Conservation (phyloP, 2,329 filamentous ascomycete species). For the Leptographium radiaticola region DNA sequence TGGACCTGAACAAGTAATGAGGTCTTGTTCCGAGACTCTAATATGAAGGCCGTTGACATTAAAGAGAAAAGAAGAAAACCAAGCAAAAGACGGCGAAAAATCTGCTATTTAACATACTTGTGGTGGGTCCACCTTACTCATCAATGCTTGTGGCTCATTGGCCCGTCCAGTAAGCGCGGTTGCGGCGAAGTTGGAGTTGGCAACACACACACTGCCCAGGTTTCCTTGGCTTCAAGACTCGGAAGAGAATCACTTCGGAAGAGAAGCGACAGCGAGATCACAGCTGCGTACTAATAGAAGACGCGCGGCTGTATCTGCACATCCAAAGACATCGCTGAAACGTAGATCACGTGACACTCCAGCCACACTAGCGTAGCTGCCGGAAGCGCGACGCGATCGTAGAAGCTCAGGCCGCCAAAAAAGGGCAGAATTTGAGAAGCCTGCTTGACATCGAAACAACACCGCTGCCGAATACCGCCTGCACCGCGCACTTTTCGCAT, state of each 20-base stretch:
- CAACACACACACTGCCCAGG: too few relatives aligned
- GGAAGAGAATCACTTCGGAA: too few relatives aligned
- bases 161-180: too few relatives aligned
- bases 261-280: too few relatives aligned
- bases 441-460: not conserved
- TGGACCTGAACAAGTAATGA: slow-evolving; percentile 91
- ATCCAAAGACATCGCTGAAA: too few relatives aligned
- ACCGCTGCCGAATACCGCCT: too few relatives aligned
- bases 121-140: slow-evolving; percentile 1
- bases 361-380: not conserved
- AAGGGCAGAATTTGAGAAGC: not conserved
- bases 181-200: too few relatives aligned
- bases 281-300: too few relatives aligned
- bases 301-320: too few relatives aligned
- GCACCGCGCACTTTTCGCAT: too few relatives aligned
- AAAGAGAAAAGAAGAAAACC: slow-evolving; percentile 34
- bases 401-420: not conserved
- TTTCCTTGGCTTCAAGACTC: too few relatives aligned
- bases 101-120: slow-evolving; percentile 4
- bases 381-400: slow-evolving; percentile 1
- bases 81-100: slow-evolving; percentile 18
- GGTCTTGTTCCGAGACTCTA: slow-evolving; percentile 98
- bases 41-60: slow-evolving; percentile 85
- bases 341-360: not conserved
- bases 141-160: too few relatives aligned